Percentiles rank a stretch among this genome's conserved stretches.
phyloP scores from a whole-genome alignment of 2,329 filamentous ascomycete species.

The Penicillium sp. region DNA sequence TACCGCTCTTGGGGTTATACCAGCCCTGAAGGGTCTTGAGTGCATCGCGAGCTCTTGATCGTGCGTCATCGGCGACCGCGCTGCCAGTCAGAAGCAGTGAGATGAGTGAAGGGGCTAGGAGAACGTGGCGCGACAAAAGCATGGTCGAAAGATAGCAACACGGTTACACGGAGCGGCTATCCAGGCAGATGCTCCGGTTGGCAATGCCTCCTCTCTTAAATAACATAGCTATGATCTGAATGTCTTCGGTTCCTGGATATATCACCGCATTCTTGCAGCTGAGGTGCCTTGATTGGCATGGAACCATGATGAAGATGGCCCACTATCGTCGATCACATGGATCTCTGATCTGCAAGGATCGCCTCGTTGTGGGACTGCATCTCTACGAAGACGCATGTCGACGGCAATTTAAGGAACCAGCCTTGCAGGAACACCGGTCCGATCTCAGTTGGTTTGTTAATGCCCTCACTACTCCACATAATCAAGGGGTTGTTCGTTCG shows the following conservation, averaged over 20 bases:
- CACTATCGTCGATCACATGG: slow-evolving; percentile 11
- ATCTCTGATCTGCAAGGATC: slow-evolving; percentile 24
- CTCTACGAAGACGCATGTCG: neutral
- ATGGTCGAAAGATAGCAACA: slow-evolving; percentile 12
- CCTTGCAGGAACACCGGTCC: slow-evolving; percentile 7
- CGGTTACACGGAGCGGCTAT: slow-evolving; percentile 5
- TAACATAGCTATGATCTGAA: slow-evolving; percentile 8
- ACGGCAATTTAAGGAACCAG: slow-evolving; percentile 8
- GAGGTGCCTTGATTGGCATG: slow-evolving; percentile 20
- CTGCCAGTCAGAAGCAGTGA: slow-evolving; percentile 7
- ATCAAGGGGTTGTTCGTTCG: slow-evolving; percentile 1
- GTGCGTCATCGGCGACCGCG: slow-evolving; percentile 14
- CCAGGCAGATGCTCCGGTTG: neutral
- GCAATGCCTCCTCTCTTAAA: slow-evolving; percentile 12
- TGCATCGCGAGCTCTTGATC: slow-evolving; percentile 24
- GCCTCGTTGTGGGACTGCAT: slow-evolving; percentile 4
- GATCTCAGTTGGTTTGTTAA: slow-evolving; percentile 4
- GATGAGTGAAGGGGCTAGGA: slow-evolving; percentile 10
- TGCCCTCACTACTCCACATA: neutral
- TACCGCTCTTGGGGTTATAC: slow-evolving; percentile 58
- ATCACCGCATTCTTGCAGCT: slow-evolving; percentile 17
- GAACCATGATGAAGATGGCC: slow-evolving; percentile 5
- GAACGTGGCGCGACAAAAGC: slow-evolving; percentile 11
- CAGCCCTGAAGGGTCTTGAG: slow-evolving; percentile 54
- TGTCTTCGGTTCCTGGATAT: slow-evolving; percentile 4